Conservation (phyloP, 1,284 basidiomycete genomes). For the Sporisorium reilianum region DNA sequence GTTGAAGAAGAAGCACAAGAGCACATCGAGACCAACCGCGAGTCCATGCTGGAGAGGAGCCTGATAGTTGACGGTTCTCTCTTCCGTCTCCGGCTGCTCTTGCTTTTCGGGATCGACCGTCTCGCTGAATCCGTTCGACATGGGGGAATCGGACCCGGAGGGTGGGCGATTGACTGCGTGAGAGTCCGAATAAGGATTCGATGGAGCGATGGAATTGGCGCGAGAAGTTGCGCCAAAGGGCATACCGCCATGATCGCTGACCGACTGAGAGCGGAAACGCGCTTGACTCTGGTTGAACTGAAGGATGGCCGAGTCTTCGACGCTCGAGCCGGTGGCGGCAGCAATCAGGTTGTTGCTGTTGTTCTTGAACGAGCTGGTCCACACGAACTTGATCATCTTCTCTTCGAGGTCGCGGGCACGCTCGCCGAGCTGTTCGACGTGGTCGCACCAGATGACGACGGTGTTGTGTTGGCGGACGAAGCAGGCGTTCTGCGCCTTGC, state of each 20-base stretch:
- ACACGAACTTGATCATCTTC: conserved; percentile 83
- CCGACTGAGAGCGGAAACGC: conserved; percentile 13
- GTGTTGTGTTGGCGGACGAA: conserved; percentile 83
- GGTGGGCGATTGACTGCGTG: conserved; percentile 12
- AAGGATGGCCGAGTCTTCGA: conserved; percentile 20
- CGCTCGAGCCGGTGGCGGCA: conserved; percentile 1
- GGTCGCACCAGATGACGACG: conserved; percentile 81
- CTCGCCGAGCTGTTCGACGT: conserved; percentile 71
- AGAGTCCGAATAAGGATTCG: conserved; percentile 32
- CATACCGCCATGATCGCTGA: conserved; percentile 9
- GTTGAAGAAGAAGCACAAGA: conserved; percentile 74
- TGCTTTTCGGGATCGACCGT: conserved; percentile 40
- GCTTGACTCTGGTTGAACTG: conserved; percentile 40
- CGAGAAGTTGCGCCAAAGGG: conserved; percentile 10
- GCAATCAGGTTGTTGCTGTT: conserved; percentile 16
- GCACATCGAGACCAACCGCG: conserved; percentile 71
- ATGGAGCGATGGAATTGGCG: conserved; percentile 10
- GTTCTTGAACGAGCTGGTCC: conserved; percentile 70
- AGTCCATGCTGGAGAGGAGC: conserved; percentile 83
- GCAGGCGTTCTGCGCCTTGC: conserved; percentile 86
- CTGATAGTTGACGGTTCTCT: conserved; percentile 77
- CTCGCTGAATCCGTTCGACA: not conserved
- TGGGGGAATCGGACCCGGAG: not conserved
- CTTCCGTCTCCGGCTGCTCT: conserved; percentile 7
- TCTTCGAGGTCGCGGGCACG: conserved; percentile 76